phyloP scores from a whole-genome alignment of 2,329 filamentous ascomycete species.

The Calonectria honghensis region DNA sequence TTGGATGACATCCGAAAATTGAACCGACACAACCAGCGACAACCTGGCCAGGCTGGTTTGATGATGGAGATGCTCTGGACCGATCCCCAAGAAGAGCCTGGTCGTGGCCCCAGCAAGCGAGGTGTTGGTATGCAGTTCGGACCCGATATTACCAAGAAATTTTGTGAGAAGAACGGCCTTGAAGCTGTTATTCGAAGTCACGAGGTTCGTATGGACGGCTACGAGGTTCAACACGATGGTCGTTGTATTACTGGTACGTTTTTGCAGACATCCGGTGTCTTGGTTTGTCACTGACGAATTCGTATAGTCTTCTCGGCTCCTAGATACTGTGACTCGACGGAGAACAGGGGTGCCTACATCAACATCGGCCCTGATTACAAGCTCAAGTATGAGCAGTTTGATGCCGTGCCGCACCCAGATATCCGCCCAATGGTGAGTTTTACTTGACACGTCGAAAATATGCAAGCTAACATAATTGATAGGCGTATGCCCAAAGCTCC shows the following conservation, averaged over 20 bases:
- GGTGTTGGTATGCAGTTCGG: constrained; percentile 98
- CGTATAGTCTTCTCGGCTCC: constrained; percentile 92
- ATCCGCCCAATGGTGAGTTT: constrained; percentile 89
- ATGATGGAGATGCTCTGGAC: constrained; percentile 99
- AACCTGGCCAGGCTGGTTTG: constrained; percentile 92
- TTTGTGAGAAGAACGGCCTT: constrained; percentile 96
- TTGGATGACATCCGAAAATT: constrained; percentile 96
- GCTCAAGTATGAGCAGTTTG: constrained; percentile 93
- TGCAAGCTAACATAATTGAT: constrained; percentile 50
- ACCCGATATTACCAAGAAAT: constrained; percentile 95
- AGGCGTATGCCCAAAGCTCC: constrained; percentile 91
- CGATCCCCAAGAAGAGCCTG: constrained; percentile 90
- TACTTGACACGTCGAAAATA: background rate
- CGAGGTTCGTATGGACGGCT: constrained; percentile 99
- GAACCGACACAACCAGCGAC: constrained; percentile 91
- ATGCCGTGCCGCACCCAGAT: constrained; percentile 95
- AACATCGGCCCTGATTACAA: constrained; percentile 95
- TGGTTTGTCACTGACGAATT: constrained; percentile 40
- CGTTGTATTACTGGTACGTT: constrained; percentile 90
- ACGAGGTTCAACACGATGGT: constrained; percentile 97
- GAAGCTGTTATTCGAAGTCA: constrained; percentile 97
- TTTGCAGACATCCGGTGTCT: background rate
- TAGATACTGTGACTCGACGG: constrained; percentile 97
- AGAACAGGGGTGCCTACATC: constrained; percentile 99
- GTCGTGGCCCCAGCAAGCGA: constrained; percentile 95